A percentile compares a stretch with the other conserved stretches of the same genome.
phyloP scores from a whole-genome alignment of 345 rosid species.

The Mallotus nudiflorus region DNA sequence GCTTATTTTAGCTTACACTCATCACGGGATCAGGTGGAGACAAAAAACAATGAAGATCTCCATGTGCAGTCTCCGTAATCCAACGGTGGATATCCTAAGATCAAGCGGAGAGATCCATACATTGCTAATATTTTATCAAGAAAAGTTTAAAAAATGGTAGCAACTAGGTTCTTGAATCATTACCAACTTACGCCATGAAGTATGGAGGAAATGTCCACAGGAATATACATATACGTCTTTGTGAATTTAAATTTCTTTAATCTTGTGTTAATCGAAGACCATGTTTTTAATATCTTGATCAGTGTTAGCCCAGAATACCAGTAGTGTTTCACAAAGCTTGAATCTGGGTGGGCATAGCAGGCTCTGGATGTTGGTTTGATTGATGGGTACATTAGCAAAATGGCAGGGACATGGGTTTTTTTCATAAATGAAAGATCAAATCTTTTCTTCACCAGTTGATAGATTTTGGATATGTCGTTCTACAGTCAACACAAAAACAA shows the following conservation, averaged over 20 bases:
- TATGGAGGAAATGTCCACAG: constrained; percentile 3
- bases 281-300: no score
- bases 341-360: no score
- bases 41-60: constrained; percentile 14
- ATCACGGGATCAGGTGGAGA: neutral
- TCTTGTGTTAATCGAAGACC: no score
- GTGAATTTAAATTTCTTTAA: no score
- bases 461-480: constrained; percentile 1
- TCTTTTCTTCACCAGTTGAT: neutral
- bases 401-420: neutral
- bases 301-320: no score
- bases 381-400: no score
- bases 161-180: neutral
- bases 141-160: no score
- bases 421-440: neutral
- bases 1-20: no score
- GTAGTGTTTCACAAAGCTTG: no score
- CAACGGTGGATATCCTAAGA: neutral
- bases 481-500: neutral
- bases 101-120: neutral
- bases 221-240: no score
- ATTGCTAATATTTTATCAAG: neutral
- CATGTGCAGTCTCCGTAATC: neutral
- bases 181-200: neutral
- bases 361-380: neutral